Evolutionary conservation across 495 filamentous ascomycete species (phyloP), one percentile per base, ranked within the genome.

Genomic region (Lineolata rhizophorae): DNA sequence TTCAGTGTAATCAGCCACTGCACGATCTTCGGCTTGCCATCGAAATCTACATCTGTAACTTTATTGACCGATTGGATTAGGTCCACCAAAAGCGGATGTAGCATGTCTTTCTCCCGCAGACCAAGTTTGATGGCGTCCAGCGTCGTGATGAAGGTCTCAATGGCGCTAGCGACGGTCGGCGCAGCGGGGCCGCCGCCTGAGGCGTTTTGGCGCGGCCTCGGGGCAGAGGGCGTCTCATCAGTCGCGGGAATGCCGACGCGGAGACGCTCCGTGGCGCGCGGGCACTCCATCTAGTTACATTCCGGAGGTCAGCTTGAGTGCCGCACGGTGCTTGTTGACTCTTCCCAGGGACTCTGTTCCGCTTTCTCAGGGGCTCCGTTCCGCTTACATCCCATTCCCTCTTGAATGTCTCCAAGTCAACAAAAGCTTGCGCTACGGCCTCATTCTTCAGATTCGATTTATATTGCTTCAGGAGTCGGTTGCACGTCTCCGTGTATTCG

Each of bases 111-210:
- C 4, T 83, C 82, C 9, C 83, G 58, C 53, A 91, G 67, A 15
- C 81, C 77, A 24, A 99, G 61, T 43, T 77, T 76, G 42, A 95
- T 61, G 15, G 87, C 90, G 52, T 99, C 90, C 28, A 99, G 60
- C 53, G 94, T 84, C 0, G 90, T 99, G 51, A 99, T 95, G 47
- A 99, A 99, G 48, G 92, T 83, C 52, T 95, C 81, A 22, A 85
- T 60, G 24, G 69, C 65, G 16, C 77, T 78, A 14, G 72, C 72
- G 34, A 68, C 67, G 25, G 70, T 66, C 17, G 77, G 79, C 13
- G 72, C 72, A 34, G 69, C 67, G 27, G 61, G 64, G 20, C 52
- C 45, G 17, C 44, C 35, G 15, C 42, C 46, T 27, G 61, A 46
- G 1, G 65, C 44, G 6, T 53, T 52, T 31, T 52, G 41, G 30